Percentiles rank a stretch among this genome's conserved stretches.
Conservation (phyloP, 352 stramenopile species). For the Phytophthora tubulina region DNA sequence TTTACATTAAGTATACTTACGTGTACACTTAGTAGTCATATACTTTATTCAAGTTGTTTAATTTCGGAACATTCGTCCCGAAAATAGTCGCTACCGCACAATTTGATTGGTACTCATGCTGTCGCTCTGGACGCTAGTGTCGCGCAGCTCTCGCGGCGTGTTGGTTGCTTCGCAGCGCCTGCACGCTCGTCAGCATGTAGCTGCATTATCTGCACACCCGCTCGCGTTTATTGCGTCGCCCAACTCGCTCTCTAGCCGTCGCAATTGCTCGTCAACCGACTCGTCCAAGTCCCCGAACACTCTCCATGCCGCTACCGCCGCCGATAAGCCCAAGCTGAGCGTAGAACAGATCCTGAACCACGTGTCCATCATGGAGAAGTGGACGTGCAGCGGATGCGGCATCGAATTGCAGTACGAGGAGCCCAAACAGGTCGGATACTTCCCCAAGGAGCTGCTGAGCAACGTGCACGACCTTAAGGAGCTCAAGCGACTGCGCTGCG, state of each 20-base stretch:
- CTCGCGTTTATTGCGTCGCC: background rate
- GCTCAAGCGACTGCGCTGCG: slow-evolving; percentile 83
- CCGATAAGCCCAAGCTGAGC: slow-evolving; percentile 33
- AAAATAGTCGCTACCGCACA: slow-evolving; percentile 3
- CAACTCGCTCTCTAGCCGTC: slow-evolving; percentile 18
- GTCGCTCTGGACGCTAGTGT: slow-evolving; percentile 26
- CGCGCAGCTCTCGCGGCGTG: slow-evolving; percentile 23
- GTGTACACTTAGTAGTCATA: no score
- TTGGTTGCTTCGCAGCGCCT: slow-evolving; percentile 2
- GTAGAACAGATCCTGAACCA: slow-evolving; percentile 76
- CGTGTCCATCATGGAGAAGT: slow-evolving; percentile 86
- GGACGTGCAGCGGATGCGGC: slow-evolving; percentile 84
- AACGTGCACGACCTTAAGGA: slow-evolving; percentile 75
- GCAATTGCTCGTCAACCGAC: slow-evolving; percentile 34
- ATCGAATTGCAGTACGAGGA: slow-evolving; percentile 83
- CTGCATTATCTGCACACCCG: slow-evolving; percentile 18
- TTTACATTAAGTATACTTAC: no score
- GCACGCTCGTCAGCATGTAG: slow-evolving; percentile 6
- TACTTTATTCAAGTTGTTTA: background rate
- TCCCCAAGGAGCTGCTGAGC: slow-evolving; percentile 69
- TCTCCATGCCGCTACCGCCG: background rate
- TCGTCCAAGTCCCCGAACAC: background rate
- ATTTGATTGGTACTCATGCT: slow-evolving; percentile 45
- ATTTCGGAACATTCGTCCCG: background rate
- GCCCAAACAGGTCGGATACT: slow-evolving; percentile 69